Base-by-base conservation (phyloP, 2,329 filamentous ascomycete genomes). In the Trichothecium roseum region DNA sequence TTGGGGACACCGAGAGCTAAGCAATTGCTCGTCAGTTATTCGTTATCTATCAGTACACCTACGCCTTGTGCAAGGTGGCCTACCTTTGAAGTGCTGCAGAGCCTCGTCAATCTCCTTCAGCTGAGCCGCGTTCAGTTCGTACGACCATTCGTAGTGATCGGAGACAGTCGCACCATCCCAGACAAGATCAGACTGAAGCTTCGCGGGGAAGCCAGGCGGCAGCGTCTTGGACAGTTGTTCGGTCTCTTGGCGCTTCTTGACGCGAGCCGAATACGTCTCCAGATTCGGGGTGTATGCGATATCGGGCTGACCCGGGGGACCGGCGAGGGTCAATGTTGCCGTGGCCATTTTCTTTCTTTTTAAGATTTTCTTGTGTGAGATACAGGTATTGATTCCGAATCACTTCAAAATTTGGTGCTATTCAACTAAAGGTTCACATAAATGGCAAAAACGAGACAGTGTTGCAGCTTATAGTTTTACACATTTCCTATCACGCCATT, bases 261-360 rank as follows among this genome's bases (percentile, higher is more conserved):
- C 57, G 4, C 74, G 64, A 2, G 63, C 63, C 18, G 67, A 55
- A 43, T 70, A 79, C 43, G 69, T 75, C 22, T 64, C 57, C 30
- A 59, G 57, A 40, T 76, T 59, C 0, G 74, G 74, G 2, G 63
- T 56, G 47, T 78, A 79, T 2, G 54, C 54, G 37, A 78, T 79
- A 42, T 78, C 73, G 1, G 74, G 74, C 44, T 76, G 72, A 16
- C 64, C 63, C 2, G 55, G 55, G 2, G 59, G 60, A 3, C 55
- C 54, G 8, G 34, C 8, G 14, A 36, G 14, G 9, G 31, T 36
- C 24, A 15, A n/a, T n/a, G 32, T 34, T 16, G 6, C 32, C 22
- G 32, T 22, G 16, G 13, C 20, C 20, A 24, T 24, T n/a, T n/a
- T n/a, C n/a, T n/a, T n/a, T n/a, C n/a, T n/a, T n/a, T n/a, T n/a